phyloP scores from a whole-genome alignment of 2,329 filamentous ascomycete genomes.

The Hypocreales sp. region DNA sequence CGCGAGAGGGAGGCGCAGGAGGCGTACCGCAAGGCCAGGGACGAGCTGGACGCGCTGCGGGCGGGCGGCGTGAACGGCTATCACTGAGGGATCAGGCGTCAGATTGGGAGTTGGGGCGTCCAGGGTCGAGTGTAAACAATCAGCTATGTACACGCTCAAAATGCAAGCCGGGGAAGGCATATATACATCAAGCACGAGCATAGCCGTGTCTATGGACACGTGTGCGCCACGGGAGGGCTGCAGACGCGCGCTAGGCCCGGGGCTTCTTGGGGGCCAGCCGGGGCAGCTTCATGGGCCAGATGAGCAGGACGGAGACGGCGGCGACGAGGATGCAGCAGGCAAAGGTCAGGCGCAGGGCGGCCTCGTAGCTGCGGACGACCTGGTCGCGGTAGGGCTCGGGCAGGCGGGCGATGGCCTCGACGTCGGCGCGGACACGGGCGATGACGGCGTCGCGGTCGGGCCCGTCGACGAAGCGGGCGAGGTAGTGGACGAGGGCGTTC shows the following conservation, averaged over 20 bases:
- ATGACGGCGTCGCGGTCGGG: conserved; percentile 41
- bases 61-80: conserved; percentile 19
- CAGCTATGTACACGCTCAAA: too few species aligned
- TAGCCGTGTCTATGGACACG: too few species aligned
- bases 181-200: not conserved
- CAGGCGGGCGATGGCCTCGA: conserved; percentile 34
- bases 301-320: conserved; percentile 27
- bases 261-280: conserved; percentile 27
- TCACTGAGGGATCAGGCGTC: too few species aligned
- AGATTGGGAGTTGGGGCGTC: too few species aligned
- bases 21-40: conserved; percentile 57
- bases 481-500: conserved; percentile 47
- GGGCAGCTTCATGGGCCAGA: conserved; percentile 38
- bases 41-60: conserved; percentile 55
- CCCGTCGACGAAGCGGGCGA: conserved; percentile 42
- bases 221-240: not conserved
- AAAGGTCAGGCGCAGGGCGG: conserved; percentile 32
- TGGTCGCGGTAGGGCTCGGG: conserved; percentile 31
- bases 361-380: conserved; percentile 38
- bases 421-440: conserved; percentile 32
- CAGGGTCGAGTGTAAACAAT: too few species aligned
- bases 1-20: conserved; percentile 88
- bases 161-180: not conserved
- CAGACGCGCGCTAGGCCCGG: not conserved
- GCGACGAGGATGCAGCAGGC: conserved; percentile 28